Percentiles rank a stretch among this genome's conserved stretches.
phyloP scores from a whole-genome alignment of 306 rosid species.

The Prunus fruticosa region DNA sequence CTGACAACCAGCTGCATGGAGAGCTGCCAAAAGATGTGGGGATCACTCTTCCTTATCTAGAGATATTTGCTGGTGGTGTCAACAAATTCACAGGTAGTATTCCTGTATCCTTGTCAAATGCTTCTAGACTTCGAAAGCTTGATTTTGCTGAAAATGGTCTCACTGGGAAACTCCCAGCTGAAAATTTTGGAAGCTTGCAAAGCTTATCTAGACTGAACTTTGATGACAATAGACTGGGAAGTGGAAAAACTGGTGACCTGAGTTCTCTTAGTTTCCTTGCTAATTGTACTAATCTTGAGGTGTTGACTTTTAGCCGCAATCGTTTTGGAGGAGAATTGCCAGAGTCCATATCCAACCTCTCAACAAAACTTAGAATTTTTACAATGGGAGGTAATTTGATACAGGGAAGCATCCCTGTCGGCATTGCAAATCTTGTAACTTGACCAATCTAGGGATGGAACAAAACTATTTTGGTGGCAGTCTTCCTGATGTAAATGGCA shows the following conservation, averaged over 20 bases:
- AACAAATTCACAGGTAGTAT: conserved; percentile 37
- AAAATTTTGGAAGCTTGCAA: conserved; percentile 33
- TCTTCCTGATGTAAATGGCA: conserved; percentile 30
- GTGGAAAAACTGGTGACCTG: conserved; percentile 24
- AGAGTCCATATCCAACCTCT: conserved; percentile 28
- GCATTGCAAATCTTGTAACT: conserved; percentile 27
- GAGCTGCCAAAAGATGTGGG: conserved; percentile 45
- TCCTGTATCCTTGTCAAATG: conserved; percentile 43
- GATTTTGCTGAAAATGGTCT: conserved; percentile 38
- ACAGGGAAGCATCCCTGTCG: conserved; percentile 27
- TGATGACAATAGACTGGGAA: conserved; percentile 33
- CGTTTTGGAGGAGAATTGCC: conserved; percentile 33
- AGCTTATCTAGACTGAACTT: conserved; percentile 29
- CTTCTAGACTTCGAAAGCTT: conserved; percentile 38
- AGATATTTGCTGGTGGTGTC: conserved; percentile 31
- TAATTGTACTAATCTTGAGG: conserved; percentile 34
- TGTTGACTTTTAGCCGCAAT: conserved; percentile 7
- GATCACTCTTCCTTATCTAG: conserved; percentile 42
- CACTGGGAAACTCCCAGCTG: conserved; percentile 31
- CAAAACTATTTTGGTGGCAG: conserved; percentile 17
- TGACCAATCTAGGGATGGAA: conserved; percentile 10
- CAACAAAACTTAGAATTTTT: conserved; percentile 7
- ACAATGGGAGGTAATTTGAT: conserved; percentile 19
- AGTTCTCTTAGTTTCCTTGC: conserved; percentile 18
- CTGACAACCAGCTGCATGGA: conserved; percentile 41